Conservation (phyloP, 306 rosid genomes). For the Malus sieversii region DNA sequence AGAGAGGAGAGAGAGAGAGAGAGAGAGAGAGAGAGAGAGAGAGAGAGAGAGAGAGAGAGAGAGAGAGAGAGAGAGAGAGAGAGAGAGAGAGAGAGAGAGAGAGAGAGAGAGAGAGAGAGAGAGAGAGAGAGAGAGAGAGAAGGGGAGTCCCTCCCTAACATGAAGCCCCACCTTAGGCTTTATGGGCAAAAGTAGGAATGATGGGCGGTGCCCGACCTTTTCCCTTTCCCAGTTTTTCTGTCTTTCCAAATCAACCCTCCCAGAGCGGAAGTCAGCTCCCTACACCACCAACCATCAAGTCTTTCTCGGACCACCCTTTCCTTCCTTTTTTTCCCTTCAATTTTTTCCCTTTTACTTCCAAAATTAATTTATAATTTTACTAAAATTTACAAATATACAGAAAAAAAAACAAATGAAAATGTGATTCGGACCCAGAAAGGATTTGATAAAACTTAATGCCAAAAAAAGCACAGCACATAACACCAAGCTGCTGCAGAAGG, state of each 20-base stretch:
- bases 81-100: no score
- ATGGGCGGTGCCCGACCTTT: constrained; percentile 57
- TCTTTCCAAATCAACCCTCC: constrained; percentile 32
- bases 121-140: not conserved
- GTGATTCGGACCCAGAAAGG: constrained; percentile 3
- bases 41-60: no score
- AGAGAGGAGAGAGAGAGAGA: no score
- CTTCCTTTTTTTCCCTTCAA: not conserved
- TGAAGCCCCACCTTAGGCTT: constrained; percentile 37
- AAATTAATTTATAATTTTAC: not conserved
- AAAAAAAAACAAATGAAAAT: not conserved
- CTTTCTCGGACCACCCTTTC: constrained; percentile 15
- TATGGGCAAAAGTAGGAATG: constrained; percentile 31
- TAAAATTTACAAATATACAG: not conserved
- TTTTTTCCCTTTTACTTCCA: not conserved
- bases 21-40: no score
- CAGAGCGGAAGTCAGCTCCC: constrained; percentile 46
- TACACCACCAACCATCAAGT: constrained; percentile 35
- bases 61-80: no score
- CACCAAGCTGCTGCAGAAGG: not conserved
- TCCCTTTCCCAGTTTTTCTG: constrained; percentile 6
- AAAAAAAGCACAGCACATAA: not conserved
- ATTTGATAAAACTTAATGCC: not conserved
- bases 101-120: no score
- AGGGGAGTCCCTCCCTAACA: constrained; percentile 10